These are phyloP conservation scores for Elongisporangium anandrum DNA, from an alignment of 352 stramenopile genomes.

Conservation along the genomic window DNA sequence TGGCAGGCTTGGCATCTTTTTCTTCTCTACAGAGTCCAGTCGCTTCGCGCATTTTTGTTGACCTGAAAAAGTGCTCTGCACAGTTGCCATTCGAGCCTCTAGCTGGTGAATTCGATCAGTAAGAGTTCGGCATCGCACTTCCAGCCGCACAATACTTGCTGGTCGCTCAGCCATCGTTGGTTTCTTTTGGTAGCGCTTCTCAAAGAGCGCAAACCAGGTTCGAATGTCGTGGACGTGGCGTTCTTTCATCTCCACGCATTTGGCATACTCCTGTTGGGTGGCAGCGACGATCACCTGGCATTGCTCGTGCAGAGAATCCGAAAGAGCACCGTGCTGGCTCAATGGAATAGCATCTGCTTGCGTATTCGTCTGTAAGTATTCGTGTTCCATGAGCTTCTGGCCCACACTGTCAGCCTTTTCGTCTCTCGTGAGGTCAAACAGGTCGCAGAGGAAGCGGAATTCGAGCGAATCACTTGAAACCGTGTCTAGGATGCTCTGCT, in stretches of 20 bases:
- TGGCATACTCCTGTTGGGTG: conserved; percentile 34
- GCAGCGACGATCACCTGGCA: conserved; percentile 24
- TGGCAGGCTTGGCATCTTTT: conserved; percentile 2
- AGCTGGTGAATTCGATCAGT: conserved; percentile 37
- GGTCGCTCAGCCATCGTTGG: conserved; percentile 28
- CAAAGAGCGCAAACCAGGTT: conserved; percentile 46
- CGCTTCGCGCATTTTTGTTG: not conserved
- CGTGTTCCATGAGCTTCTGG: not conserved
- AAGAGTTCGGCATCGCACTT: conserved; percentile 27
- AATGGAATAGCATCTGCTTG: not conserved
- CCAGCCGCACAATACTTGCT: conserved; percentile 24
- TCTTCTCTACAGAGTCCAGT: not conserved
- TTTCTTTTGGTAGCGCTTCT: conserved; percentile 48
- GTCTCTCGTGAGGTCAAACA: conserved; percentile 12
- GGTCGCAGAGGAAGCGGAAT: conserved; percentile 19
- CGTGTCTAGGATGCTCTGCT: conserved; percentile 18
- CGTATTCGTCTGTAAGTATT: not conserved
- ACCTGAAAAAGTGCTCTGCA: conserved; percentile 24
- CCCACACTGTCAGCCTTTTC: not conserved
- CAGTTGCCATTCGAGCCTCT: conserved; percentile 16
- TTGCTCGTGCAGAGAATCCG: conserved; percentile 15
- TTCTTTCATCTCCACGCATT: conserved; percentile 30
- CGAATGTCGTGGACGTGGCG: conserved; percentile 38
- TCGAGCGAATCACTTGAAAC: conserved; percentile 19
- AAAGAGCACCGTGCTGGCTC: not conserved